A percentile compares a stretch with the other conserved stretches of the same genome.
These are phyloP conservation scores for Blastobotrys apis DNA, from an alignment of 1,139 yeast genomes.

Conservation along the genomic window DNA sequence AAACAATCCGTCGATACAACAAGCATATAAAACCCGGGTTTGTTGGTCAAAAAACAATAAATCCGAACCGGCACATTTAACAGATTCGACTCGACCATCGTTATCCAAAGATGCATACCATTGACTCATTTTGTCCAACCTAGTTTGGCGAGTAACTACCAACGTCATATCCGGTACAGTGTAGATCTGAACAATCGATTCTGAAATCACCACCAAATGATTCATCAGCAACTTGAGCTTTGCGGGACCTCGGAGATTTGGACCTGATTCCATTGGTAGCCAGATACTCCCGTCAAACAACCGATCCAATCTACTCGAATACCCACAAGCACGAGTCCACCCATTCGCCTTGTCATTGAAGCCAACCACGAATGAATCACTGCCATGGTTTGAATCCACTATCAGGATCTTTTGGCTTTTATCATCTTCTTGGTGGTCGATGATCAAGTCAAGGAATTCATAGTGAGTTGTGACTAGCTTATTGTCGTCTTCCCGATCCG, in stretches of 20 bases:
- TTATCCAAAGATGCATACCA: background rate
- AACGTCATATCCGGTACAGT: background rate
- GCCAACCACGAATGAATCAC: background rate
- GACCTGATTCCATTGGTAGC: background rate
- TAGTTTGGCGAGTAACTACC: background rate
- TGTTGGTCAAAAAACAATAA: background rate
- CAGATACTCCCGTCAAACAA: background rate
- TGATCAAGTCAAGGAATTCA: background rate
- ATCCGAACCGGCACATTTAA: background rate
- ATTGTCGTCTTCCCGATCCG: background rate
- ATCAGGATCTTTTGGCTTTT: no score
- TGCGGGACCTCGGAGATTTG: background rate
- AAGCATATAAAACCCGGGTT: background rate
- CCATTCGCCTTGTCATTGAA: background rate
- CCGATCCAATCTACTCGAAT: background rate
- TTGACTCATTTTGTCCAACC: background rate
- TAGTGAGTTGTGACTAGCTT: background rate
- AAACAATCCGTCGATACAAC: background rate
- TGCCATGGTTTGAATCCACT: background rate
- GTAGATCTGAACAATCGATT: background rate
- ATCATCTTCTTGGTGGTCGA: background rate
- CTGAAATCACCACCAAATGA: background rate
- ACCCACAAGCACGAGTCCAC: constrained; percentile 1
- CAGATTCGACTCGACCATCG: background rate
- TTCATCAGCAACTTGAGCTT: background rate